Base-by-base conservation (phyloP, 192 early-diverging fungal species). In the Phycomyces blakesleeanus region DNA sequence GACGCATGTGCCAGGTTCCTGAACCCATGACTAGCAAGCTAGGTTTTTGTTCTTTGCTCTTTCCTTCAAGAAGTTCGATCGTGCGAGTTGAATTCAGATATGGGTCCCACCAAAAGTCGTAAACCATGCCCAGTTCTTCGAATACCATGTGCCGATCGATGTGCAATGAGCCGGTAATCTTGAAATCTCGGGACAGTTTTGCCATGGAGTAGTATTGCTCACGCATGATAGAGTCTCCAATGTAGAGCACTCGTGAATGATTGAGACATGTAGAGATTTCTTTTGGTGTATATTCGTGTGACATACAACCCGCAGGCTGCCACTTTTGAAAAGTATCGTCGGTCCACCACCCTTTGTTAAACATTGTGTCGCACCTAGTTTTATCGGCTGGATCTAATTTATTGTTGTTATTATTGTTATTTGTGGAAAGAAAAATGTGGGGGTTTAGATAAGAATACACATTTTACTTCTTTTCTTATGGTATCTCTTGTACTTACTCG, bases 101-200 rank as follows among this genome's bases (percentile, higher is more conserved):
- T 12, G 88, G 91, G 59, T 92, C 91, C 91, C 91, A 92, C 56
- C 79, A 75, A 52, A 92, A 92, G 24, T 79, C 69, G 40, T 87
- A 77, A 0, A 72, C 60, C 21, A 79, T 44, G 4, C 62, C 66
- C 16, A 69, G 69, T 3, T 39, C 51, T 11, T 37, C 55, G 14
- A 75, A 75, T 6, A 53, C 29, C 24, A 67, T 69, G 26, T 72
- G 74, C 64, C 81, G 78, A 29, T 83, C 69, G 7, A 73, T 69
- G 64, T 80, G 75, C 47, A 64, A 52, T 39, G 64, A 73, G 1
- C 71, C 71, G 1, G 58, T 59, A 3, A 66, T 72, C 29, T 59
- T 61, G 4, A 77, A 55, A 0, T 73, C 59, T 2, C 83, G 61
- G 18, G 86, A 63, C 18, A 77, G 64, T n/a, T 74, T 64, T 12